Base-by-base conservation (phyloP, 805 yeast species). In the Zygosaccharomyces siamensis region DNA sequence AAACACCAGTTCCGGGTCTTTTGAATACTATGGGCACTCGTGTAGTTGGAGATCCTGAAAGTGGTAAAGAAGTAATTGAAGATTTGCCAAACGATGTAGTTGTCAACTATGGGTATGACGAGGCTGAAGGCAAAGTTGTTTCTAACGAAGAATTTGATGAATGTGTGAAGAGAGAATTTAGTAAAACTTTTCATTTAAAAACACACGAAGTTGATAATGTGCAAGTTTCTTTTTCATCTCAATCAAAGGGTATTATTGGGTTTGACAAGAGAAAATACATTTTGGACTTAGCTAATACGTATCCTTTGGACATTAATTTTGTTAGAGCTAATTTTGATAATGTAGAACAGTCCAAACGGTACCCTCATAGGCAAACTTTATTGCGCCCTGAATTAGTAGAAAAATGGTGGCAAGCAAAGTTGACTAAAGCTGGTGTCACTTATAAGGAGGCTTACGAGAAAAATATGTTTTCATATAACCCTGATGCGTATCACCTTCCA, bases 1-100 rank as follows among this genome's bases (percentile, higher is more conserved):
- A 92, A 72, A 87, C 96, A 11, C 96, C 97, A 10, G 95, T 92
- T 39, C 99, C 99, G 12, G 98, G 98, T 51, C 64, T 74, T 35
- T 70, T 72, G 48, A 57, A 67, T 7, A 69, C 71, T 8, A 59
- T 70, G 60, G 75, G 77, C 48, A 64, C 72, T 18, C 66, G 62
- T 35, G 61, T 61, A 26, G 64, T 62, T 40, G 71, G 68, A 35
- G 74, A 74, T 42, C 72, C 67, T 36, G 76, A 69, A 33, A 70
- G 72, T 26, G 72, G 70, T 24, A 69, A 67, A 33, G 76, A 71
- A 43, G 66, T 63, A 14, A 59, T 67, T 32, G 71, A 64, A 50
- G 67, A 74, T 49, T 57, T 68, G 35, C 58, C 55, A 8, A 59
- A 62, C 23, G 67, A 61, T 16, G 75, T 74, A 47, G 79, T 77